Conservation (phyloP, 2,329 filamentous ascomycete genomes). For the Cercospora sp. region DNA sequence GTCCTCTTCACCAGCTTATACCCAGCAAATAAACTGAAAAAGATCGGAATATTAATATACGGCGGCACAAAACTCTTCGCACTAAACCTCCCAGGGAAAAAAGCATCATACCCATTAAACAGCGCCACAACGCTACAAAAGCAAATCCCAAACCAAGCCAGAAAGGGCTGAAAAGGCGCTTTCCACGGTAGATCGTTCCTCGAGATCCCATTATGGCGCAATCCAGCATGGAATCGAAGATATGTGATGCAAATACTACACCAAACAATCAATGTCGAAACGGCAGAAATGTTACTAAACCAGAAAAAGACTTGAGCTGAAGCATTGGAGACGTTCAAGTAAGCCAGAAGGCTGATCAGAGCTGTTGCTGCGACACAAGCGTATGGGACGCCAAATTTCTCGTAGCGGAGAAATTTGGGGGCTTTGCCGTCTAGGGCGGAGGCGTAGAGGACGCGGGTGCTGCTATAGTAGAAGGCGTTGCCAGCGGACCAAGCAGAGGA, state of each 20-base stretch:
- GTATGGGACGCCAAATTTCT: constrained; percentile 55
- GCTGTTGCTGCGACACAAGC: constrained; percentile 47
- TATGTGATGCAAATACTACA: constrained; percentile 63
- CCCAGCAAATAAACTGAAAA: constrained; percentile 54
- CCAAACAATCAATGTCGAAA: constrained; percentile 67
- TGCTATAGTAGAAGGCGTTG: constrained; percentile 58
- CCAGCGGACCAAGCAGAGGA: constrained; percentile 63
- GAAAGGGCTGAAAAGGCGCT: constrained; percentile 66
- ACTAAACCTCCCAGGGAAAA: constrained; percentile 60
- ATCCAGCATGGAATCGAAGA: constrained; percentile 61
- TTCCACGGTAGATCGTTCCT: constrained; percentile 62
- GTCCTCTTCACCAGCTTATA: constrained; percentile 58
- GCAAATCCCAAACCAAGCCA: constrained; percentile 58
- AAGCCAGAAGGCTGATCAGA: constrained; percentile 50
- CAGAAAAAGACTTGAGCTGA: constrained; percentile 65
- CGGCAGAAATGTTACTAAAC: constrained; percentile 66
- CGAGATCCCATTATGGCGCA: constrained; percentile 56
- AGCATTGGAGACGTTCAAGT: constrained; percentile 64
- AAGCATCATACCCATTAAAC: constrained; percentile 61
- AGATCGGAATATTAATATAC: constrained; percentile 63
- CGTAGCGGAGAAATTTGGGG: constrained; percentile 56
- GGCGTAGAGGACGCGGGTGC: constrained; percentile 55
- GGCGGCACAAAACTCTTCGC: constrained; percentile 61
- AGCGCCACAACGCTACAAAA: constrained; percentile 62
- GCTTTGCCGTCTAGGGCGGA: constrained; percentile 66